Evolutionary conservation across 371 early-diverging fungal genomes (phyloP).

Genomic region (Mortierella sp.): DNA sequence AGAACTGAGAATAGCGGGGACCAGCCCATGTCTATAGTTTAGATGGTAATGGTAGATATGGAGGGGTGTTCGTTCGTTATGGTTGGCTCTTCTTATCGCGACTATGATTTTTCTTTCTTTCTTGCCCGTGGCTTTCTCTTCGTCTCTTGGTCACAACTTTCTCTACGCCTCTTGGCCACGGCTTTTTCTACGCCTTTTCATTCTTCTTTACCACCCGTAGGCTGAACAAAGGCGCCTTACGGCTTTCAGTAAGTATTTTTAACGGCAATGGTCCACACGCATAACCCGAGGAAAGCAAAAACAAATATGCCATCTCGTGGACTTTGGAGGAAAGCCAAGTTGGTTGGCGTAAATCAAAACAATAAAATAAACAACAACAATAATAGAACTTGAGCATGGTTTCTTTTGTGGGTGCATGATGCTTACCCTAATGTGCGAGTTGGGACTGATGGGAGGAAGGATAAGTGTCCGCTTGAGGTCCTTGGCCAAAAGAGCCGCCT

Average conservation of each 20-base stretch:
- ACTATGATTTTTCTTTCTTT: background rate
- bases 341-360: background rate
- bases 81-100: background rate
- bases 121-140: background rate
- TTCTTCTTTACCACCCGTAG: too few relatives aligned
- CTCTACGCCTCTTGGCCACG: background rate
- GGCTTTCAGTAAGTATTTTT: background rate
- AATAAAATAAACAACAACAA: background rate
- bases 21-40: constrained; percentile 38
- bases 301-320: background rate
- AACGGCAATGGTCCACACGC: background rate
- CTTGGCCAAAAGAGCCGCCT: constrained; percentile 50
- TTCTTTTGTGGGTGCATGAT: background rate
- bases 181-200: background rate
- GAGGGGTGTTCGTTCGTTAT: background rate
- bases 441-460: constrained; percentile 48
- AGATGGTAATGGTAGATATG: background rate
- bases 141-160: background rate
- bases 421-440: constrained; percentile 50
- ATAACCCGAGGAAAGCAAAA: background rate
- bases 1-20: constrained; percentile 47
- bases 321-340: background rate
- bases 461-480: constrained; percentile 44
- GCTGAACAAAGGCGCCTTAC: background rate
- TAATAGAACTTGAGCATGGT: background rate